These are phyloP conservation scores for Podaxis sp. DNA, from an alignment of 768 basidiomycete species.

Conservation along the genomic window DNA sequence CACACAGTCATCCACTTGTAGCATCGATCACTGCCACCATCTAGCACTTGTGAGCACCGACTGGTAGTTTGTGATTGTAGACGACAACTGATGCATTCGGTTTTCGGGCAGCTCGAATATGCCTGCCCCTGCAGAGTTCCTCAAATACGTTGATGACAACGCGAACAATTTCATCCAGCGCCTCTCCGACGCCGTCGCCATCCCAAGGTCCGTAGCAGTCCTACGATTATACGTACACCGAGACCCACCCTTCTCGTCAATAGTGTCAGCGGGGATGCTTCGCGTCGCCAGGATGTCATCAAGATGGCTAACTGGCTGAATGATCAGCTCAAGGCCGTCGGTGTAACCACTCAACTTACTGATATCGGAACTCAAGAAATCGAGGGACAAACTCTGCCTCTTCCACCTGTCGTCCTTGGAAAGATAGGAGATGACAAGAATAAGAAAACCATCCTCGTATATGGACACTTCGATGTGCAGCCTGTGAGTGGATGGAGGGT, in stretches of 20 bases:
- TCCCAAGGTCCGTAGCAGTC: slow-evolving; percentile 58
- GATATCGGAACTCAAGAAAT: slow-evolving; percentile 74
- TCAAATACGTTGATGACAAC: slow-evolving; percentile 63
- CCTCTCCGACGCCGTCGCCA: slow-evolving; percentile 78
- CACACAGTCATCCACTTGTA: background rate
- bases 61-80: background rate
- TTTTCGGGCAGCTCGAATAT: slow-evolving; percentile 26
- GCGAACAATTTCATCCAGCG: slow-evolving; percentile 74
- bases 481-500: slow-evolving; percentile 49
- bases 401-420: slow-evolving; percentile 86
- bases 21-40: background rate
- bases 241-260: slow-evolving; percentile 6
- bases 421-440: slow-evolving; percentile 76
- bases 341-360: slow-evolving; percentile 70
- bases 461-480: slow-evolving; percentile 96
- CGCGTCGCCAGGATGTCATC: slow-evolving; percentile 72
- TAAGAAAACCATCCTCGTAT: slow-evolving; percentile 93
- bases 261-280: slow-evolving; percentile 71
- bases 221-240: background rate
- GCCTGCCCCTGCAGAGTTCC: slow-evolving; percentile 48
- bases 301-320: slow-evolving; percentile 86
- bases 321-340: slow-evolving; percentile 68
- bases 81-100: background rate
- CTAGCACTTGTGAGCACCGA: background rate
- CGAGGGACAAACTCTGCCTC: slow-evolving; percentile 63